Evolutionary conservation across 129 eudicot species (phyloP).

Genomic region (Artemisia annua): DNA sequence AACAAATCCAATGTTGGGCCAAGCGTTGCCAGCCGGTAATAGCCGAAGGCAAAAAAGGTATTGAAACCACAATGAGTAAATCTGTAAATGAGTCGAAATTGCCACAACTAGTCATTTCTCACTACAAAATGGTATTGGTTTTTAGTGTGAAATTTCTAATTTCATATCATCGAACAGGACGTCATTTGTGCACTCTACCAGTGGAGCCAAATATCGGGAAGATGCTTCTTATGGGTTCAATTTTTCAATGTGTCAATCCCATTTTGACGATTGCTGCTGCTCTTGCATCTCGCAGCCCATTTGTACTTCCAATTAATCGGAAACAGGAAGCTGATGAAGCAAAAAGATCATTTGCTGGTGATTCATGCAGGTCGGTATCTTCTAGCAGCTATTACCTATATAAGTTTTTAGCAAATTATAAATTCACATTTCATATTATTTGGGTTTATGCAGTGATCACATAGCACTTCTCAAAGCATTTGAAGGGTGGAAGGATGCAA

Average conservation of each 20-base stretch:
- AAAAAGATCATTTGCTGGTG: slow-evolving; percentile 96
- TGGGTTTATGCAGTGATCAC: slow-evolving; percentile 70
- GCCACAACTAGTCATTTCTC: background rate
- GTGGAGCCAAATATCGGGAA: slow-evolving; percentile 97
- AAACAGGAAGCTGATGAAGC: slow-evolving; percentile 97
- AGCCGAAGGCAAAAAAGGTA: too few species aligned
- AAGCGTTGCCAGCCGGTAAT: too few species aligned
- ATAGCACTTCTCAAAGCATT: slow-evolving; percentile 94
- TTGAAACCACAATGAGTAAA: too few species aligned
- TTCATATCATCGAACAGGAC: slow-evolving; percentile 49
- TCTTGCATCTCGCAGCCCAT: slow-evolving; percentile 90
- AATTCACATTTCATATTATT: slow-evolving; percentile 1
- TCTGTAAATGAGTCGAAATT: background rate
- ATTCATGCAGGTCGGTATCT: slow-evolving; percentile 81
- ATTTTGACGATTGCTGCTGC: slow-evolving; percentile 92
- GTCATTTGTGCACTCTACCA: slow-evolving; percentile 90
- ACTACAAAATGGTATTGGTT: background rate
- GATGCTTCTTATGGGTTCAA: slow-evolving; percentile 98
- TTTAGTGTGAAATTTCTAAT: background rate
- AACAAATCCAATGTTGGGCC: too few species aligned
- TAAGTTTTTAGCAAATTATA: background rate
- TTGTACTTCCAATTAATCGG: slow-evolving; percentile 86
- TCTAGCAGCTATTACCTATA: slow-evolving; percentile 16
- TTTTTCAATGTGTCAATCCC: slow-evolving; percentile 90
- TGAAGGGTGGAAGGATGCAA: slow-evolving; percentile 94